Evolutionary conservation across 1,284 basidiomycete species (phyloP).

Genomic region (Salmacisia buchloeana): DNA sequence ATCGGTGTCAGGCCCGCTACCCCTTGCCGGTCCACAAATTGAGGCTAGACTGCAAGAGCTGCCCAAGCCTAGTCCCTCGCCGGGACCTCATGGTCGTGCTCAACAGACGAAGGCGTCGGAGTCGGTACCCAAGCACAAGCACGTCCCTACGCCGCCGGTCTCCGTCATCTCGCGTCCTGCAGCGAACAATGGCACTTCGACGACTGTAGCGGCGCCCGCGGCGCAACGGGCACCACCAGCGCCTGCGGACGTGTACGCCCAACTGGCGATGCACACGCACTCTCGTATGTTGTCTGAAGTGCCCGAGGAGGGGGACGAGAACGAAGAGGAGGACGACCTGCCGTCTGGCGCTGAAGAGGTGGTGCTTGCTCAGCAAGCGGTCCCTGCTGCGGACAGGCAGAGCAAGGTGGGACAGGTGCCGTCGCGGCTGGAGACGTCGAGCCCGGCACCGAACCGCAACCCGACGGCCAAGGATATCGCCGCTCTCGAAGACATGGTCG

Average conservation of each 20-base stretch:
- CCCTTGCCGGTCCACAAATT: background rate
- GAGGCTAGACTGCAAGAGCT: background rate
- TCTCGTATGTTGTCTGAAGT: constrained; percentile 2
- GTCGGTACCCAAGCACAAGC: constrained; percentile 8
- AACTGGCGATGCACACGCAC: constrained; percentile 3
- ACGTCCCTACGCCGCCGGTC: constrained; percentile 8
- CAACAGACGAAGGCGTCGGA: constrained; percentile 10
- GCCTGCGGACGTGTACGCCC: background rate
- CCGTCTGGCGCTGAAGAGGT: no score
- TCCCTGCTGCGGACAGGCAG: no score
- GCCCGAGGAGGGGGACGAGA: background rate
- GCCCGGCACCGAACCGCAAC: background rate
- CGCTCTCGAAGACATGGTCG: background rate
- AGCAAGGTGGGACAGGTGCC: background rate
- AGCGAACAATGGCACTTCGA: background rate
- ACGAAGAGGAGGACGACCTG: background rate
- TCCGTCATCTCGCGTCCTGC: background rate
- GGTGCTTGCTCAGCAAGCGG: no score
- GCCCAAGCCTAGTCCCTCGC: constrained; percentile 10
- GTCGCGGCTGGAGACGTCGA: background rate
- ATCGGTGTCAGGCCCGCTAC: background rate
- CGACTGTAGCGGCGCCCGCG: background rate
- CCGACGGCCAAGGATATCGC: background rate
- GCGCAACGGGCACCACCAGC: background rate
- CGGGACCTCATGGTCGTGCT: constrained; percentile 9